Conservation (phyloP, 2,329 filamentous ascomycete genomes). For the Fusarium torulosum region DNA sequence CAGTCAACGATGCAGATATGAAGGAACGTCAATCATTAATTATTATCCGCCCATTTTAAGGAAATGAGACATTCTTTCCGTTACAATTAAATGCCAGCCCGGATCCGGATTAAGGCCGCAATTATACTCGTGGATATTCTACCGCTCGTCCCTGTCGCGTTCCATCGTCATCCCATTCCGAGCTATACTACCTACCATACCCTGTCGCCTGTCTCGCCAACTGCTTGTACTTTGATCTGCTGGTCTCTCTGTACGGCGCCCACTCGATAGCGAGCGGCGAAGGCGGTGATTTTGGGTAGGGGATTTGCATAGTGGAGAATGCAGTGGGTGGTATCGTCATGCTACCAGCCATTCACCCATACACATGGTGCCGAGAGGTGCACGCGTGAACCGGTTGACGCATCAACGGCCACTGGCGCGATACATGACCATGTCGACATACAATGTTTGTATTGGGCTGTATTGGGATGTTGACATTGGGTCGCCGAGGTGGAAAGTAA, state of each 20-base stretch:
- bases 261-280: slow-evolving; percentile 31
- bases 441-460: slow-evolving; percentile 17
- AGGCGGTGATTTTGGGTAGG: slow-evolving; percentile 38
- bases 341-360: slow-evolving; percentile 13
- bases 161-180: slow-evolving; percentile 18
- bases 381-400: slow-evolving; percentile 38
- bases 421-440: background rate
- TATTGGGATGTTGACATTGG: slow-evolving; percentile 23
- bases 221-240: slow-evolving; percentile 4
- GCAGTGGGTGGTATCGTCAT: slow-evolving; percentile 24
- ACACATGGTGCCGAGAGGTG: slow-evolving; percentile 11
- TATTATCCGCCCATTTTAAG: slow-evolving; percentile 19
- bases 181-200: slow-evolving; percentile 15
- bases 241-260: slow-evolving; percentile 23
- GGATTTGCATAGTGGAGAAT: slow-evolving; percentile 38
- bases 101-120: slow-evolving; percentile 30
- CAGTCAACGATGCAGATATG: slow-evolving; percentile 33
- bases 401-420: slow-evolving; percentile 38
- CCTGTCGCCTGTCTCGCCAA: background rate
- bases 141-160: background rate
- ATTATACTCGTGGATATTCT: slow-evolving; percentile 9
- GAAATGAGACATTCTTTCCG: slow-evolving; percentile 33
- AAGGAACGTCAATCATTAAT: slow-evolving; percentile 37
- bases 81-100: slow-evolving; percentile 26
- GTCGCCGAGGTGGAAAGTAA: slow-evolving; percentile 1